Percentiles rank a stretch among this genome's conserved stretches.
These are phyloP conservation scores for Lactuca saligna DNA, from an alignment of 129 eudicot species.

Conservation along the genomic window DNA sequence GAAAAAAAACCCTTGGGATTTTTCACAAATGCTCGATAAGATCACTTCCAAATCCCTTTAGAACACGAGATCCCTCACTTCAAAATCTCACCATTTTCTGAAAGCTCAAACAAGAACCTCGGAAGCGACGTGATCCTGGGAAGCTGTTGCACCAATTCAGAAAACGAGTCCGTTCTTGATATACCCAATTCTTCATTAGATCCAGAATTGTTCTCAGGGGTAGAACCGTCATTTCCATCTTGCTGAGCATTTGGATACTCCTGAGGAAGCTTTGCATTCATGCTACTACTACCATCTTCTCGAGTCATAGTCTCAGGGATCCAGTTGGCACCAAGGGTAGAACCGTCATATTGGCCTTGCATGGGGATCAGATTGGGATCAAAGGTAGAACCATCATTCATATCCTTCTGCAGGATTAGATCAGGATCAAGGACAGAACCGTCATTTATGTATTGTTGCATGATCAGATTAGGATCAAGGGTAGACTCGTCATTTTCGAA, in stretches of 20 bases:
- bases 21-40: slow-evolving; percentile 33
- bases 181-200: slow-evolving; percentile 22
- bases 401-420: background rate
- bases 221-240: slow-evolving; percentile 31
- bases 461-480: background rate
- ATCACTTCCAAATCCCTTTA: slow-evolving; percentile 34
- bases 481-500: background rate
- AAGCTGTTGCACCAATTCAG: slow-evolving; percentile 60
- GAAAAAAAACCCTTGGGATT: slow-evolving; percentile 24
- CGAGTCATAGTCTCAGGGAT: background rate
- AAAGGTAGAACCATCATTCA: slow-evolving; percentile 2
- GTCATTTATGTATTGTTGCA: background rate
- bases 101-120: slow-evolving; percentile 42
- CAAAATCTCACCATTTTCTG: slow-evolving; percentile 42
- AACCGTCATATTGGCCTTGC: too few relatives aligned
- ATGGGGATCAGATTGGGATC: background rate
- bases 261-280: background rate
- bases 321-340: too few relatives aligned
- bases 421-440: slow-evolving; percentile 10
- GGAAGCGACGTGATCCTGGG: slow-evolving; percentile 71
- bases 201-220: background rate
- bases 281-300: background rate
- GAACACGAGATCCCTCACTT: slow-evolving; percentile 21
- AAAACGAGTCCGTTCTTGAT: slow-evolving; percentile 60
- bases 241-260: slow-evolving; percentile 16